These are phyloP conservation scores for Apiotrichum montevideense DNA, from an alignment of 1,284 basidiomycete species.

Conservation along the genomic window DNA sequence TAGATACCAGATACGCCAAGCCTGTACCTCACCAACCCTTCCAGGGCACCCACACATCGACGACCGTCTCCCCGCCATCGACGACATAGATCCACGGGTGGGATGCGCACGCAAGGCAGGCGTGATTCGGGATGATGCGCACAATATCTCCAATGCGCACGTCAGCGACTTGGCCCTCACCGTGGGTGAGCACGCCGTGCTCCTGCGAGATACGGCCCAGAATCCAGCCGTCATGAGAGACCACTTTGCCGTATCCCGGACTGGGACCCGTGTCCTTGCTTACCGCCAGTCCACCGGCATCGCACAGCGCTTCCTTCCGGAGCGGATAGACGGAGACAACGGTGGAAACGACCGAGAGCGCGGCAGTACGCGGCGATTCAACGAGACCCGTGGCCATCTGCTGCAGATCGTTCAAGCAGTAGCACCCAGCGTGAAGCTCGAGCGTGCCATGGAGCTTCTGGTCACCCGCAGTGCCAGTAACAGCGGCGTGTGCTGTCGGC, in stretches of 20 bases:
- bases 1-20: too few species aligned
- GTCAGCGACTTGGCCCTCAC: conserved; percentile 9
- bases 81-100: conserved; percentile 78
- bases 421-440: conserved; percentile 70
- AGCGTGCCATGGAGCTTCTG: conserved; percentile 54
- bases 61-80: conserved; percentile 58
- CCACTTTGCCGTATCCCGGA: conserved; percentile 63
- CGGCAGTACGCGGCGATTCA: conserved; percentile 30
- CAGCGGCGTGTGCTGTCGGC: conserved; percentile 68
- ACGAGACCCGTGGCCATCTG: conserved; percentile 69
- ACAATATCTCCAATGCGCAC: conserved; percentile 56
- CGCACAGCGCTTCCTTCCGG: conserved; percentile 57
- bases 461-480: background rate
- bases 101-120: conserved; percentile 66
- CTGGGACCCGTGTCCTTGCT: conserved; percentile 74
- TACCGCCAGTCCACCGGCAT: conserved; percentile 75
- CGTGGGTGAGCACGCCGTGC: conserved; percentile 61
- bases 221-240: conserved; percentile 59
- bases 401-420: conserved; percentile 76
- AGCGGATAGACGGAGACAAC: conserved; percentile 72
- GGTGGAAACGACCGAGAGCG: conserved; percentile 63
- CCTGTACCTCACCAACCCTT: conserved; percentile 65
- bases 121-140: conserved; percentile 46
- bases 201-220: conserved; percentile 69
- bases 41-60: conserved; percentile 84